These are phyloP conservation scores for Sordariomycetes sp. DNA, from an alignment of 2,329 filamentous ascomycete genomes.

Conservation along the genomic window DNA sequence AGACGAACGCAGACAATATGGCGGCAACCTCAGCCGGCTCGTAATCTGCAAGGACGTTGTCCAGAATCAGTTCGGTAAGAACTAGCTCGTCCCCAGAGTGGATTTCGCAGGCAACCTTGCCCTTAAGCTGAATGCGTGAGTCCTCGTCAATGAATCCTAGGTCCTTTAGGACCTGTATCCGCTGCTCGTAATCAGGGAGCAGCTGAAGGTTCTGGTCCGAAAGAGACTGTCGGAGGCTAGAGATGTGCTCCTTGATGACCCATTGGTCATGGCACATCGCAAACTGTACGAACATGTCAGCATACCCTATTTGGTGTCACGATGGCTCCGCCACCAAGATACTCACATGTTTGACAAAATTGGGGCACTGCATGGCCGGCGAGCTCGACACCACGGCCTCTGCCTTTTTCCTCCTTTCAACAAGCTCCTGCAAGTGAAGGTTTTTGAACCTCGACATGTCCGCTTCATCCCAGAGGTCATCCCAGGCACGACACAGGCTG, in stretches of 20 bases:
- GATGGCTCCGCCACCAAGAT: not conserved
- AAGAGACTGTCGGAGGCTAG: constrained; percentile 72
- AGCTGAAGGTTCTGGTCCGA: constrained; percentile 95
- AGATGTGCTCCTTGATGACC: constrained; percentile 89
- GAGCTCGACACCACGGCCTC: constrained; percentile 49
- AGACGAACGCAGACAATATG: constrained; percentile 85
- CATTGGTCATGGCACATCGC: constrained; percentile 95
- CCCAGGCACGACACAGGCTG: constrained; percentile 62
- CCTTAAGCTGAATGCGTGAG: constrained; percentile 84
- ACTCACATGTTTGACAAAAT: constrained; percentile 80
- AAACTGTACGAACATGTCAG: constrained; percentile 39
- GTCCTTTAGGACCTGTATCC: constrained; percentile 82
- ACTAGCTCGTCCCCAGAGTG: constrained; percentile 95
- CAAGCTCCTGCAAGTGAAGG: constrained; percentile 64
- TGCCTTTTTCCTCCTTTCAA: constrained; percentile 56
- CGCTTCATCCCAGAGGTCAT: constrained; percentile 68
- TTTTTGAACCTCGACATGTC: constrained; percentile 75
- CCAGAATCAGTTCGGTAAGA: constrained; percentile 86
- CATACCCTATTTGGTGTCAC: not conserved
- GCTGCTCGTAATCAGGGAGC: constrained; percentile 91
- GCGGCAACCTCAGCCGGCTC: constrained; percentile 95
- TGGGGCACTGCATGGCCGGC: constrained; percentile 54
- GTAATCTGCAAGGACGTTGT: constrained; percentile 91
- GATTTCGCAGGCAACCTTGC: constrained; percentile 96
- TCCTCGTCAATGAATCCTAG: constrained; percentile 83